Evolutionary conservation across 495 filamentous ascomycete genomes (phyloP), one percentile per base, ranked within the genome.

Genomic region (Saxophila tyrrhenica): DNA sequence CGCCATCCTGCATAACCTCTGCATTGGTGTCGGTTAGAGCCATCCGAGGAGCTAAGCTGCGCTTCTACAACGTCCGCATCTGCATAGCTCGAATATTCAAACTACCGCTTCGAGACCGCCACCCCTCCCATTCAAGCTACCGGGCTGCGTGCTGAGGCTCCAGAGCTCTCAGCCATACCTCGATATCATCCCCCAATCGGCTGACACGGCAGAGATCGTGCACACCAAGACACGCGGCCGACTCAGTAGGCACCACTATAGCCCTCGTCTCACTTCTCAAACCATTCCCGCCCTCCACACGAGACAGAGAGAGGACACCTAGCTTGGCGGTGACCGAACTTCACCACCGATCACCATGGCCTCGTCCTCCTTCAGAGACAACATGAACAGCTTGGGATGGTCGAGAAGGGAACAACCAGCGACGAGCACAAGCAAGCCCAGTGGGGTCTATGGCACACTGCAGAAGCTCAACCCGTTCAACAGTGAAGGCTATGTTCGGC

Each of bases 331-430:
- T 29, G 16, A 13, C 38, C 32, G 8, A 19, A 39, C 49, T 11
- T 20, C 49, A 32, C 2, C 8, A 8, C 53, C 56, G 1, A 29
- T 56, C 57, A 72, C 53, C 61, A 98, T 98, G 92, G 87, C 92
- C 38, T 89, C 90, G 56, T 74, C 80, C 54, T 86, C 88, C 9
- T 97, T 98, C 71, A 79, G 89, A 56, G 86, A 94, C 67, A 91
- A 85, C 21, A 87, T 97, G 78, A 95, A 89, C 73, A 89, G 87
- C 32, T 72, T 98, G 57, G 92, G 92, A 23, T 98, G 92, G 92
- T 85, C 88, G 62, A 84, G 92, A 50, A 81, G 92, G 62, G 86
- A 92, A 43, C 72, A 79, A 50, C 87, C 94, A 63, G 66, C 85
- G 25, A 86, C 89, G 51, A 85, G 83, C 57, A 86, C 79, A 69